Evolutionary conservation across 441 rosid species (phyloP).

Genomic region (Hura crepitans): DNA sequence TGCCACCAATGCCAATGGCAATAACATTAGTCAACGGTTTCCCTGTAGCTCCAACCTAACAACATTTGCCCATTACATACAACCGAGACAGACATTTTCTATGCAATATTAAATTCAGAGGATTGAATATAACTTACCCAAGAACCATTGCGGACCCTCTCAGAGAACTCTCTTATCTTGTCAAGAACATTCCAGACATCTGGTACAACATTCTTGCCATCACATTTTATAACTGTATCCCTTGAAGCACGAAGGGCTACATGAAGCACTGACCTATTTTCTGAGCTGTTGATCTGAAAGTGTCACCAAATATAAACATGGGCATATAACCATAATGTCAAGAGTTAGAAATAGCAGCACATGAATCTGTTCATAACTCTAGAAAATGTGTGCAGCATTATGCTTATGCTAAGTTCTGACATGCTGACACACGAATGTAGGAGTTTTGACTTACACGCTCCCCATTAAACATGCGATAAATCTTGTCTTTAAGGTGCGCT

Average conservation of each 20-base stretch:
- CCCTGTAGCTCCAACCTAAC: conserved; percentile 92
- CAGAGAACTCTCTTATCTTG: conserved; percentile 84
- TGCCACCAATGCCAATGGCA: conserved; percentile 96
- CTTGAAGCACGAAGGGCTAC: conserved; percentile 87
- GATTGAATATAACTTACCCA: conserved; percentile 54
- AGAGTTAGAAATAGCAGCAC: background rate
- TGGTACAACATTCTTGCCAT: conserved; percentile 85
- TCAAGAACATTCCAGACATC: conserved; percentile 91
- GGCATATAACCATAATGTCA: conserved; percentile 6
- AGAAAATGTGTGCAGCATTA: background rate
- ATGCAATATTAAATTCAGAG: conserved; percentile 16
- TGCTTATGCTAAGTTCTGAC: background rate
- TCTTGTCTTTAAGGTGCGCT: conserved; percentile 67
- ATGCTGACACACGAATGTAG: background rate
- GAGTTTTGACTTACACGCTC: conserved; percentile 55
- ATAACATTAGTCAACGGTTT: conserved; percentile 75
- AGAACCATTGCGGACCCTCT: conserved; percentile 78
- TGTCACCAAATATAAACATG: conserved; percentile 18
- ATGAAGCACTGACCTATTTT: conserved; percentile 91
- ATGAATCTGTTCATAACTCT: background rate
- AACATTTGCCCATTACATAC: conserved; percentile 28
- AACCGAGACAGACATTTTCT: conserved; percentile 20
- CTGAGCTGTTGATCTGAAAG: conserved; percentile 80
- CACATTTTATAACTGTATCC: conserved; percentile 65
- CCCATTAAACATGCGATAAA: conserved; percentile 64